Evolutionary conservation across 2,329 filamentous ascomycete genomes (phyloP).

Genomic region (Zymoseptoria ardabiliae): DNA sequence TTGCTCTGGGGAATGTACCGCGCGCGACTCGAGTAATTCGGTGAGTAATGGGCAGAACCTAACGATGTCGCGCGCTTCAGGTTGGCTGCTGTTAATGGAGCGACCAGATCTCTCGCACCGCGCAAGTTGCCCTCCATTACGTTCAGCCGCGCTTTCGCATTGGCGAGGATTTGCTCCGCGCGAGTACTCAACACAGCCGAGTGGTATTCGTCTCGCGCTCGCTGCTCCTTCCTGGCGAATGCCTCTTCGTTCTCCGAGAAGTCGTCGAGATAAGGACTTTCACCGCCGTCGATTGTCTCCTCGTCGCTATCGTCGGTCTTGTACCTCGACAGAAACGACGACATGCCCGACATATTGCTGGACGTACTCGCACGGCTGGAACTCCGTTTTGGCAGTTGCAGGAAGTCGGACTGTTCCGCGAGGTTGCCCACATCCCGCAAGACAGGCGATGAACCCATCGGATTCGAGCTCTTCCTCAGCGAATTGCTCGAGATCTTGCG

Average conservation of each 20-base stretch:
- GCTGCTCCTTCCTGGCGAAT: constrained; percentile 28
- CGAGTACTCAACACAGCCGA: constrained; percentile 70
- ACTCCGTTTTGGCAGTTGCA: constrained; percentile 21
- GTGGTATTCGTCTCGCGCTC: constrained; percentile 52
- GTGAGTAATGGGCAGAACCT: constrained; percentile 16
- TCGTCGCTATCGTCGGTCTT: constrained; percentile 17
- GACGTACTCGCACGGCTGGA: constrained; percentile 31
- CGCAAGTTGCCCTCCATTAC: constrained; percentile 90
- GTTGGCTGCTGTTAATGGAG: constrained; percentile 32
- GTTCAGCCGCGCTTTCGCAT: constrained; percentile 81
- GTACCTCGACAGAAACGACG: constrained; percentile 27
- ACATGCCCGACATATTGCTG: constrained; percentile 36
- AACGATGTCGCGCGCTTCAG: constrained; percentile 32
- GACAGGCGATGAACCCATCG: constrained; percentile 20
- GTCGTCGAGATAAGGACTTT: constrained; percentile 2
- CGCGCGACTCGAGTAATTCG: constrained; percentile 10
- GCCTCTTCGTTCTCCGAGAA: constrained; percentile 11
- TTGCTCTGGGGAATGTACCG: constrained; percentile 17
- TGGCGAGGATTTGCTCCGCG: constrained; percentile 84
- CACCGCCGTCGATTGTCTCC: constrained; percentile 11
- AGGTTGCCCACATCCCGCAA: constrained; percentile 25
- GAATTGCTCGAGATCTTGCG: neutral
- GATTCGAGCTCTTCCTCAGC: neutral
- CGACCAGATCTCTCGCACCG: constrained; percentile 54
- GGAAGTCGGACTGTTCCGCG: constrained; percentile 12